Percentiles rank a stretch among this genome's conserved stretches.
phyloP scores from a whole-genome alignment of 129 eudicot genomes.

The Tagetes patula region DNA sequence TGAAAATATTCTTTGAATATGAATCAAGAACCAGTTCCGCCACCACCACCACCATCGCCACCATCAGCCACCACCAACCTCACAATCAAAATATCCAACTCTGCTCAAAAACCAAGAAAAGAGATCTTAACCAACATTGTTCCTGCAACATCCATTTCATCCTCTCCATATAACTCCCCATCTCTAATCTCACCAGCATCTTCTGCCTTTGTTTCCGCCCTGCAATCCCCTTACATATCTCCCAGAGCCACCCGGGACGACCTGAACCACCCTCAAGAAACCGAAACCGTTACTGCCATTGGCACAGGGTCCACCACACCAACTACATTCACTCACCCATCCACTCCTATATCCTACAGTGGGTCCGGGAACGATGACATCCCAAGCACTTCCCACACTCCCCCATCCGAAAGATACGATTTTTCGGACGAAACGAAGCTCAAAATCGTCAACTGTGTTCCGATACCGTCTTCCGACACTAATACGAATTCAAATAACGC shows the following conservation, averaged over 20 bases:
- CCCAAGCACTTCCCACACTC: conserved; percentile 92
- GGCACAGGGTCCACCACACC: conserved; percentile 38
- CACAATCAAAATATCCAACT: conserved; percentile 61
- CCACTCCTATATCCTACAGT: conserved; percentile 67
- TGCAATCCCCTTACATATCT: conserved; percentile 89
- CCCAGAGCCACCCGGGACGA: conserved; percentile 63
- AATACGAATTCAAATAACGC: conserved; percentile 22
- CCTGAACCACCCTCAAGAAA: conserved; percentile 42
- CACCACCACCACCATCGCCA: conserved; percentile 23
- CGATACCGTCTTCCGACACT: conserved; percentile 39
- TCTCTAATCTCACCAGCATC: conserved; percentile 80
- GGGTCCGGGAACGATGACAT: conserved; percentile 74
- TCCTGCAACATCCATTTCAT: conserved; percentile 41
- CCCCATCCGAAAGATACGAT: conserved; percentile 69
- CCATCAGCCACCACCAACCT: conserved; percentile 46
- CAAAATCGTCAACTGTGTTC: conserved; percentile 66
- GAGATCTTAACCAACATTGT: conserved; percentile 42
- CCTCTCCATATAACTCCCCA: conserved; percentile 78
- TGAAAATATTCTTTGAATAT: conserved; percentile 25
- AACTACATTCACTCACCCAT: conserved; percentile 56
- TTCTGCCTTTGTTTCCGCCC: conserved; percentile 89
- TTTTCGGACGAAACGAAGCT: conserved; percentile 59
- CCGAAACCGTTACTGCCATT: conserved; percentile 14
- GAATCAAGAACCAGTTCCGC: conserved; percentile 38
- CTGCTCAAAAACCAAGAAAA: conserved; percentile 39